These are phyloP conservation scores for Abelmoschus esculentus DNA, from an alignment of 345 rosid genomes.

Conservation along the genomic window DNA sequence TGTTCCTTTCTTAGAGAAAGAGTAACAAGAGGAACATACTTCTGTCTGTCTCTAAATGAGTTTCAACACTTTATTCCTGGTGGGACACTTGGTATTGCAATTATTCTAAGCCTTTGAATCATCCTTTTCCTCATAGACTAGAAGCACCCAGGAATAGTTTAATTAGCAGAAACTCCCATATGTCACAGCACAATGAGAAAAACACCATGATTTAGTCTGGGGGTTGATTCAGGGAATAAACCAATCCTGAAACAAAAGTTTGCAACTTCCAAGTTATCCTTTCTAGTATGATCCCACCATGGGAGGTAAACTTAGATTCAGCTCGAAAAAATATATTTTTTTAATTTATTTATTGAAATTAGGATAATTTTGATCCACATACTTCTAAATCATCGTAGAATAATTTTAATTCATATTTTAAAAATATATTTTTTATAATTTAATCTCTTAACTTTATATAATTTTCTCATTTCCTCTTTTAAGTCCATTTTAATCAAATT, in stretches of 20 bases:
- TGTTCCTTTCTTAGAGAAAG: constrained; percentile 3
- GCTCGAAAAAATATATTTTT: neutral
- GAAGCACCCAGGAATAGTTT: neutral
- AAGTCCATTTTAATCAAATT: too few species aligned
- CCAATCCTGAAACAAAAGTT: too few species aligned
- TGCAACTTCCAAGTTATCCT: neutral
- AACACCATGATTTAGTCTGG: neutral
- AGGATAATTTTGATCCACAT: neutral
- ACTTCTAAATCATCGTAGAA: too few species aligned
- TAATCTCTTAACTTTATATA: neutral
- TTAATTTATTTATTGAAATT: neutral
- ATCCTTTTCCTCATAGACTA: neutral
- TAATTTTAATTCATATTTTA: too few species aligned
- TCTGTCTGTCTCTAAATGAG: neutral
- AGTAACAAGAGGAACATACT: constrained; percentile 1
- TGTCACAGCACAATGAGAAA: too few species aligned
- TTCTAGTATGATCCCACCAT: neutral
- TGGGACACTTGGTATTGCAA: neutral
- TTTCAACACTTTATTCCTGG: neutral
- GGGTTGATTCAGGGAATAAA: too few species aligned
- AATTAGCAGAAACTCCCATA: too few species aligned
- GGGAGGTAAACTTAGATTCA: neutral
- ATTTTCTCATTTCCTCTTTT: neutral
- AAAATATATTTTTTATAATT: too few species aligned
- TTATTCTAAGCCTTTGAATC: neutral